phyloP scores from a whole-genome alignment of 768 basidiomycete species.

The Lentinula detonsa region DNA sequence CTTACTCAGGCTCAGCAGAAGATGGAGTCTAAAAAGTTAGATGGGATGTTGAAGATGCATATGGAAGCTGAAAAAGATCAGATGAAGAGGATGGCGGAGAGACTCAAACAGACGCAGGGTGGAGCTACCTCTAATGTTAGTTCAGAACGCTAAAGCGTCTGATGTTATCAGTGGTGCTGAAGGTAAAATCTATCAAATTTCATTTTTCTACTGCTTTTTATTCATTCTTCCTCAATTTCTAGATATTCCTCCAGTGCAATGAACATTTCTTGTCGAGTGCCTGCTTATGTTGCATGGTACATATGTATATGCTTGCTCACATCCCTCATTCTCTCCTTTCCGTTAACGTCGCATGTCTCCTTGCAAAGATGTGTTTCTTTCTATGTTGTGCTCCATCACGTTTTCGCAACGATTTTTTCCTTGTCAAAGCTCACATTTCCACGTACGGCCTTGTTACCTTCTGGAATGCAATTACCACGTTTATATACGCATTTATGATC shows the following conservation, averaged over 20 bases:
- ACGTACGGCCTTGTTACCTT: too few relatives aligned
- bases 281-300: background rate
- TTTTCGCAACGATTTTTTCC: background rate
- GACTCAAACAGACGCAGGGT: background rate
- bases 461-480: too few relatives aligned
- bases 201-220: background rate
- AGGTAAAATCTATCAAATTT: background rate
- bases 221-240: background rate
- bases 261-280: background rate
- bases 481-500: background rate
- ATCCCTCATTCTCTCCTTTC: background rate
- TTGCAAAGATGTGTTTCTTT: background rate
- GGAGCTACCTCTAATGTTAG: too few relatives aligned
- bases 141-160: background rate
- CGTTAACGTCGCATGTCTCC: background rate
- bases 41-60: conserved; percentile 77
- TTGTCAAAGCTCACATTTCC: background rate
- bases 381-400: background rate
- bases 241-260: background rate
- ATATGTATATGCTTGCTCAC: background rate
- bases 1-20: conserved; percentile 15
- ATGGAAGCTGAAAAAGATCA: conserved; percentile 81
- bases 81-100: conserved; percentile 63
- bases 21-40: conserved; percentile 55
- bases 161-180: background rate